Evolutionary conservation across 2,329 filamentous ascomycete species (phyloP).

Genomic region (Ceratocystis ficicola): DNA sequence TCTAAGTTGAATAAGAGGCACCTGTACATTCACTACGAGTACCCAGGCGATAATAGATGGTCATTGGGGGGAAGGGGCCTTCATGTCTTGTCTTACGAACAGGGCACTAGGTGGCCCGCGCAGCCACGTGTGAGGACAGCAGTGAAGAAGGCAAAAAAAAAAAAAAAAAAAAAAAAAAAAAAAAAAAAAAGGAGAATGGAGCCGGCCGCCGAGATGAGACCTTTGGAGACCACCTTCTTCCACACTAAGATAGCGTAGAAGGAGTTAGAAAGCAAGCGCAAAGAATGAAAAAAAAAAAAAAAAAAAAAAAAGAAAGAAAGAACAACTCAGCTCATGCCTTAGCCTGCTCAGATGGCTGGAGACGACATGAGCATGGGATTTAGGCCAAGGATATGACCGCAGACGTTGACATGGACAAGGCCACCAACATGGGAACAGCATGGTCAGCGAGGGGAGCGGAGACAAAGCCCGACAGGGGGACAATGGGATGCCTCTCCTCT

Average conservation of each 20-base stretch:
- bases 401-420: not conserved
- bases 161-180: not conserved
- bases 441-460: not conserved
- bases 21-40: too few species aligned
- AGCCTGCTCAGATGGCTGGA: not conserved
- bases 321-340: not conserved
- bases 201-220: not conserved
- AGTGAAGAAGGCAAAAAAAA: not conserved
- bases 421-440: not conserved
- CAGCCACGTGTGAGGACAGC: conserved; percentile 6
- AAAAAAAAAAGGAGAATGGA: not conserved
- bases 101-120: not conserved
- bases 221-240: not conserved
- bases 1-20: too few species aligned
- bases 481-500: conserved; percentile 12
- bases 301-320: not conserved
- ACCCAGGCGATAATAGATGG: too few species aligned
- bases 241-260: conserved; percentile 2
- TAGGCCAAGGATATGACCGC: not conserved
- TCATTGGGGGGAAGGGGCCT: too few species aligned
- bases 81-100: not conserved
- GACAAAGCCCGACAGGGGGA: not conserved
- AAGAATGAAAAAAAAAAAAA: not conserved
- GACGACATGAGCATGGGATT: not conserved
- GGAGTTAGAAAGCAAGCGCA: not conserved